Percentiles rank a stretch among this genome's conserved stretches.
Conservation (phyloP, 1,284 basidiomycete species). For the Volvariella surrecta region DNA sequence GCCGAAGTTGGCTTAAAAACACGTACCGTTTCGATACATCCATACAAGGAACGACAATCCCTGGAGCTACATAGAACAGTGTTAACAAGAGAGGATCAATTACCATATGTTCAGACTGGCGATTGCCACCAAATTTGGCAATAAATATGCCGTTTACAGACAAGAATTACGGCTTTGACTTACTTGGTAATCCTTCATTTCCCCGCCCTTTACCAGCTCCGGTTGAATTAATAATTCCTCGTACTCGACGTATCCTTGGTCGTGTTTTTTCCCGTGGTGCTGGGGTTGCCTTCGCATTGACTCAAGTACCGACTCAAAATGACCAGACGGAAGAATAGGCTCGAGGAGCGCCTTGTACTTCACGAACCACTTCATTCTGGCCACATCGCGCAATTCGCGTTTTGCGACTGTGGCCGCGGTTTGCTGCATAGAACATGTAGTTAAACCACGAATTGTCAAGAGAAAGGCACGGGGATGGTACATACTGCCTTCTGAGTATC, state of each 20-base stretch:
- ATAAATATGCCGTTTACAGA: background rate
- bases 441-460: no score
- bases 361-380: conserved; percentile 30
- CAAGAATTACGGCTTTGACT: conserved; percentile 2
- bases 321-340: conserved; percentile 28
- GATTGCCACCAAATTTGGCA: background rate
- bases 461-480: no score
- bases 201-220: conserved; percentile 30
- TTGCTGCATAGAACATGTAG: no score
- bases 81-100: background rate
- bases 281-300: conserved; percentile 12
- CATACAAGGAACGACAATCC: conserved; percentile 45
- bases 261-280: conserved; percentile 1
- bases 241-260: conserved; percentile 15
- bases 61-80: conserved; percentile 25
- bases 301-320: conserved; percentile 19
- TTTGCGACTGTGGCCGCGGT: conserved; percentile 24
- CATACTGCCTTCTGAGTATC: no score
- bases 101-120: no score
- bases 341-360: conserved; percentile 29
- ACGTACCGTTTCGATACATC: conserved; percentile 48
- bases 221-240: conserved; percentile 36
- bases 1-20: background rate
- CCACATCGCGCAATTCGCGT: conserved; percentile 25
- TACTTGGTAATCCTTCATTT: conserved; percentile 55